Conservation (phyloP, 2,329 filamentous ascomycete genomes). For the Sporothrix humicola region DNA sequence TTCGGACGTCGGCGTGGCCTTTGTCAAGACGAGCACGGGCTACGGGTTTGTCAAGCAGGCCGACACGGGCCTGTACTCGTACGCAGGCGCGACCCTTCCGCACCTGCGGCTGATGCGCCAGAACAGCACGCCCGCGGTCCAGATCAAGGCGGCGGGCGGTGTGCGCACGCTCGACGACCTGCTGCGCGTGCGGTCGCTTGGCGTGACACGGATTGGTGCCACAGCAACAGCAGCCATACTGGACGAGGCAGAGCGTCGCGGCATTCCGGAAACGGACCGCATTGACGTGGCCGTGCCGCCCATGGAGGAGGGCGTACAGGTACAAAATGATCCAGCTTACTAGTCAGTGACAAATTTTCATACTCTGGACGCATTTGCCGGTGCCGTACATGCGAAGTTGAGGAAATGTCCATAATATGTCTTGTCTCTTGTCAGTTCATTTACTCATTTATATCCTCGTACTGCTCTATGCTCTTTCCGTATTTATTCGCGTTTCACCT, state of each 20-base stretch:
- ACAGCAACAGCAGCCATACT: slow-evolving; percentile 61
- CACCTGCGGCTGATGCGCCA: slow-evolving; percentile 61
- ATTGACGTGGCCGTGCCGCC: too few species aligned
- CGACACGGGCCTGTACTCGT: slow-evolving; percentile 55
- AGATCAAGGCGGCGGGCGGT: slow-evolving; percentile 64
- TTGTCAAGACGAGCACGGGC: slow-evolving; percentile 66
- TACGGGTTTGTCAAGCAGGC: slow-evolving; percentile 64
- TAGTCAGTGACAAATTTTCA: too few species aligned
- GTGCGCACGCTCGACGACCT: slow-evolving; percentile 63
- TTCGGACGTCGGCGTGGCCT: slow-evolving; percentile 56
- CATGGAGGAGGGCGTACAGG: too few species aligned
- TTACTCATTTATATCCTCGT: too few species aligned
- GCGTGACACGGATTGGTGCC: slow-evolving; percentile 61
- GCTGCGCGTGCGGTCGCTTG: slow-evolving; percentile 58
- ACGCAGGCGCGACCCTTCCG: slow-evolving; percentile 57
- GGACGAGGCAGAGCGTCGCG: slow-evolving; percentile 52
- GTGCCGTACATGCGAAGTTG: too few species aligned
- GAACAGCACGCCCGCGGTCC: slow-evolving; percentile 50
- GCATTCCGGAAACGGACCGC: too few species aligned
- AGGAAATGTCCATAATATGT: too few species aligned
- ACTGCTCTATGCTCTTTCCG: too few species aligned
- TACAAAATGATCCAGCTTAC: too few species aligned
- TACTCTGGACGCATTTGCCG: too few species aligned
- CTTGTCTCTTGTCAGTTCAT: too few species aligned
- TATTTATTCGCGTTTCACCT: too few species aligned